Evolutionary conservation across 371 early-diverging fungal genomes (phyloP).

Genomic region (Mortierella sp.): DNA sequence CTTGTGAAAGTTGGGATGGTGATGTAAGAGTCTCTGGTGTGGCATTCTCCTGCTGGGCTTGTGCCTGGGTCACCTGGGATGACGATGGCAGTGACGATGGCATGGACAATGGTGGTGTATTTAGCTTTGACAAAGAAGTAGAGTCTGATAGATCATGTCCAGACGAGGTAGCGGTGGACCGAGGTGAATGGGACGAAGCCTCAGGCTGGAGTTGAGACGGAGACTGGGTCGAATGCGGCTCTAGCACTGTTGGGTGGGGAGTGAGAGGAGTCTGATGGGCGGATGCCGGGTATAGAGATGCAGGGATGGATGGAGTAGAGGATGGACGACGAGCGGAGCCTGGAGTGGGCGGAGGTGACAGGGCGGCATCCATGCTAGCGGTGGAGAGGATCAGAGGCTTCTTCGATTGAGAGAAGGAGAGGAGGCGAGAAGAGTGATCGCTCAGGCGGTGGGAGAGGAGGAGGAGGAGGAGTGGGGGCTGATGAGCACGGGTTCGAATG

Average conservation of each 20-base stretch:
- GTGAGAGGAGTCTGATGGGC: not conserved
- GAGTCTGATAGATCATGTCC: not conserved
- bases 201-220: too few species aligned
- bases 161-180: not conserved
- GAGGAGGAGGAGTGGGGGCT: not conserved
- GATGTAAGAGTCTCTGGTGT: not conserved
- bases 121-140: not conserved
- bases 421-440: not conserved
- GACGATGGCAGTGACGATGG: not conserved
- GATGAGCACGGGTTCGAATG: too few species aligned
- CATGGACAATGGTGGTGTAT: not conserved
- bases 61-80: too few species aligned
- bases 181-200: not conserved
- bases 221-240: too few species aligned
- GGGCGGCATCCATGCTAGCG: not conserved
- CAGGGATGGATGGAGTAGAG: not conserved
- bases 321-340: not conserved
- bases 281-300: not conserved
- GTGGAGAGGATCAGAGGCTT: not conserved
- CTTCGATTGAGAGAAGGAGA: not conserved
- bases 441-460: not conserved
- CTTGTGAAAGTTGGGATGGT: not conserved
- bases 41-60: not conserved
- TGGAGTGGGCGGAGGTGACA: not conserved
- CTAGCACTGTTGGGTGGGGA: not conserved